Evolutionary conservation across 495 filamentous ascomycete species (phyloP), one percentile per base, ranked within the genome.

Genomic region (Hamigera avellanea): DNA sequence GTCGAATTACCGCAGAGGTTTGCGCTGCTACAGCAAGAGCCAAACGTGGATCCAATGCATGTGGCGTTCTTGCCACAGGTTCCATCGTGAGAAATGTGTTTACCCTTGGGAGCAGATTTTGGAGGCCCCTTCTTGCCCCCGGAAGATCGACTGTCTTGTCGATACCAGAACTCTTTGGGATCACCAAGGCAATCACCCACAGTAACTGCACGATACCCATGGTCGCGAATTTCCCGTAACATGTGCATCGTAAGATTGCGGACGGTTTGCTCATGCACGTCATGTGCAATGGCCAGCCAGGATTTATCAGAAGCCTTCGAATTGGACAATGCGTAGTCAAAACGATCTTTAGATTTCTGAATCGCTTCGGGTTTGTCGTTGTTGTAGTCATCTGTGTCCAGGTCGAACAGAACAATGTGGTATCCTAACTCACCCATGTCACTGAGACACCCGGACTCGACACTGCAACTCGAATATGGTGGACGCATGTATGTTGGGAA

Each of bases 401-500:
- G 64, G 41, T 88, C 73, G 46, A 85, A 86, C 45, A 83, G 73
- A 40, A 72, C 59, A 26, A 78, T 64, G 52, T 93, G 83, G 44
- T 93, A 93, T 2, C 85, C 83, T 26, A 89, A 63, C 3, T 56
- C 57, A 13, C 66, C 66, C 48, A 89, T 58, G 26, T 78, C 72
- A 7, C 54, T 57, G 36, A 74, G 59, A 49, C 84, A 88, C 10
- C 59, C 60, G 2, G 64, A 62, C 15, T 64, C 65, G 2, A 55
- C 50, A 19, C 64, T 66, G 51, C 83, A 89, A 48, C 75, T 80
- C 16, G 80, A 83, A 57, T 80, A 93, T 5, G 84, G 84, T 2
- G 84, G 84, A 32, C 80, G 70, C 81, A 93, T 87, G 52, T 93
- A 93, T 2, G 82, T 81, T 2, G 86, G 86, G 54, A 87, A 80